Base-by-base conservation (phyloP, 1,284 basidiomycete species). In the Violaceomyces palustris region DNA sequence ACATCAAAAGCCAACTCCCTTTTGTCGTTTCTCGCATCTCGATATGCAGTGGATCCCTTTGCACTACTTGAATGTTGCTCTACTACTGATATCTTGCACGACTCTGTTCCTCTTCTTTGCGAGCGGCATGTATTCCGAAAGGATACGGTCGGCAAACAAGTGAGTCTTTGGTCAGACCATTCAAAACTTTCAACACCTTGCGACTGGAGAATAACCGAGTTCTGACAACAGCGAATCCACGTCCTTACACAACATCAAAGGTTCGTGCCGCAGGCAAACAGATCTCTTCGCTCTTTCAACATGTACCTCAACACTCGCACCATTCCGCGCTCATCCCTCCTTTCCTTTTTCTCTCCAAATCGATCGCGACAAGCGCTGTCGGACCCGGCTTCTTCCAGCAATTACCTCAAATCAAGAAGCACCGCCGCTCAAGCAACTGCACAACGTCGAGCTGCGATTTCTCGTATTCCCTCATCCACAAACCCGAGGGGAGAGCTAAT, bases 401-500 rank as follows among this genome's bases (percentile, higher is more conserved):
- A 19, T 22, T 14, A 15, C 11, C 5, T 12, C 4, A 4, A 9
- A 6, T 6, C 5, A 21, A 9, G 7, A 5, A 5, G n/a, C 5
- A 4, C 38, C 5, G 12, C 11, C 7, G 15, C 38, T 10, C 38
- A 4, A 28, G 5, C 38, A 31, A 24, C 26, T 4, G 32, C 21
- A 26, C 4, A 5, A 5, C 4, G 9, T 12, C 35, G 22, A 4
- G 4, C 22, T 7, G 35, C 35, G 4, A 85, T 93, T 51, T 79
- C 86, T 2, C 82, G 86, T 8, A 93, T 96, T 29, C 91, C 92
- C 1, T 90, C 90, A 0, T 80, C 88, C 6, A 78, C 78, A 27
- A 96, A 93, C 74, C 90, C 92, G 3, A 83, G 92, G 11, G 93
- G 94, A 35, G 93, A 98, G 69, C 82, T 98, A 52, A 92, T 98